Evolutionary conservation across 108 stramenopile species (phyloP), one percentile per base, ranked within the genome.

Genomic region (Ochromonas danica): DNA sequence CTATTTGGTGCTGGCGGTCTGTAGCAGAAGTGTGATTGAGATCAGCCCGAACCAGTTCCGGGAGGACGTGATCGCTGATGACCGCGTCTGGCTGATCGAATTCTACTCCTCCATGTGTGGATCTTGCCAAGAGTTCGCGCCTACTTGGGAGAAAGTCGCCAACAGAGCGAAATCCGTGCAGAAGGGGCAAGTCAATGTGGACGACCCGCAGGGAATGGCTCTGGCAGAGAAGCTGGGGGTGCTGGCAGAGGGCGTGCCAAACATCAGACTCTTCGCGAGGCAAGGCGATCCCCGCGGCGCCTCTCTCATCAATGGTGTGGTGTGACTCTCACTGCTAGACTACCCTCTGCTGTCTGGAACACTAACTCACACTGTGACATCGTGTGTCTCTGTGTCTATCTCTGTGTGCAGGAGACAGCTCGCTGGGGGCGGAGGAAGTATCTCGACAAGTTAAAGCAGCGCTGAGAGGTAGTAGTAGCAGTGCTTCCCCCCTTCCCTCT

Each of bases 41-140:
- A n/a, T n/a, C n/a, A n/a, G n/a, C n/a, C n/a, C n/a, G n/a, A n/a
- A n/a, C n/a, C n/a, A n/a, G n/a, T n/a, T n/a, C n/a, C n/a, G n/a
- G 6, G 63, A 67, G 25, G 3, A 6, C 31, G 17, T 35, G 33
- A 25, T 10, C 17, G 63, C 3, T 10, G 63, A 67, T 36, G 63
- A 67, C 31, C 14, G 25, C 22, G 72, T 75, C 14, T 75, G 72
- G 72, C 6, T 75, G 31, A 33, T 75, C 27, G 35, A 75, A 41
- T 33, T 75, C 6, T 75, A 75, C 72, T 57, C 45, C 10, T 6
- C 72, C 14, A 75, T 75, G 72, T 75, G 72, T 60, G 72, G 72
- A 6, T 42, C 40, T 33, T 75, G 72, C 51, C 43, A 75, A 36
- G 40, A 75, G 72, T 75, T 75, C 31, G 28, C 72, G 3, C 72